Evolutionary conservation across 2,329 filamentous ascomycete genomes (phyloP), one percentile per base, ranked within the genome.

Genomic region (Rutstroemia sp.): DNA sequence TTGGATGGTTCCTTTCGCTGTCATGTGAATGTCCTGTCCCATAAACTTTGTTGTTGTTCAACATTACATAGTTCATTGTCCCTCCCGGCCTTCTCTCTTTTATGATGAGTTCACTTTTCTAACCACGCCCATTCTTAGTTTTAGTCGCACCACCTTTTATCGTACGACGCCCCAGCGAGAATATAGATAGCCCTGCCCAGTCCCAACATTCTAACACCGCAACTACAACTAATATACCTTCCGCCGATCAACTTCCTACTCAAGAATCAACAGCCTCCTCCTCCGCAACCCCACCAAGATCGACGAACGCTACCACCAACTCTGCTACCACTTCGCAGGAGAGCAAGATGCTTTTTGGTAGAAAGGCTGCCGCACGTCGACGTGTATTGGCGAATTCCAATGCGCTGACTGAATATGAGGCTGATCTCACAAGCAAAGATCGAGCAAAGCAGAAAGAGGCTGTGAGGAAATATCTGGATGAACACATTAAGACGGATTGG

Each of bases 371-470:
- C 57, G 7, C 61, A 63, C 62, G 63, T 23, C 62, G 63, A 38
- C 63, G 65, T 10, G 65, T 59, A 49, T 62, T 67, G 55, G 63
- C 66, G 38, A 68, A 65, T 60, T 66, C 68, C 39, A 65, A 63
- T 52, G 67, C 71, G 45, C 45, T 70, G 74, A 83, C 63, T 3
- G 58, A 65, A 25, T 79, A 82, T 63, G 79, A 85, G 59, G 75
- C 79, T 19, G 83, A 86, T 65, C 74, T 86, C 5, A 70, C 83
- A 50, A 84, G 79, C 67, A 79, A 75, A 65, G 83, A 86, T 67
- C 85, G 85, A 67, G 60, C 70, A 25, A 83, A 79, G 71, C 80
- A 84, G 63, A 86, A 85, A 66, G 80, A 83, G 42, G 83, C 83
- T 12, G 78, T 86, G 38, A 80, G 74, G 64, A 77, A 73, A 51